Conservation (phyloP, 2,329 filamentous ascomycete genomes). For the Scedosporium aurantiacum region DNA sequence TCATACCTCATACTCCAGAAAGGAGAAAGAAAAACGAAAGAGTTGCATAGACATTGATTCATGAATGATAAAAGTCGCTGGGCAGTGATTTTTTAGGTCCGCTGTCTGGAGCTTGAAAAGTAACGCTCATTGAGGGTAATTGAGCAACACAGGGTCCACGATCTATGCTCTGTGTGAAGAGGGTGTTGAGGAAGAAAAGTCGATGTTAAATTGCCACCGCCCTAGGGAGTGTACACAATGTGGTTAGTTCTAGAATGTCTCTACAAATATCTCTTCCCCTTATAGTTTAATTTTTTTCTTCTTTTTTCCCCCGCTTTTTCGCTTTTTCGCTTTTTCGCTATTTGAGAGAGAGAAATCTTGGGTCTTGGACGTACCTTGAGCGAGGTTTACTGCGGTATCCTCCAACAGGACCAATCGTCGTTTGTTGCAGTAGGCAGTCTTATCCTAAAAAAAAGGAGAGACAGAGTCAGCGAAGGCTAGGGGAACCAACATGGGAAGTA, state of each 20-base stretch:
- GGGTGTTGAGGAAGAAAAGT: not conserved
- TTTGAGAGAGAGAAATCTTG: not conserved
- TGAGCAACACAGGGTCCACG: no score
- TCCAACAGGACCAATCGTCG: constrained; percentile 79
- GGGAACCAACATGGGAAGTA: not conserved
- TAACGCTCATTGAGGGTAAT: no score
- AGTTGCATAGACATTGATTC: not conserved
- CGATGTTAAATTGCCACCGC: constrained; percentile 9
- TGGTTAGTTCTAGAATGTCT: not conserved
- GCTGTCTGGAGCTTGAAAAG: no score
- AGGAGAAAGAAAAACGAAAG: not conserved
- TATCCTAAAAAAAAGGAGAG: constrained; percentile 41
- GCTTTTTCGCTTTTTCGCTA: no score
- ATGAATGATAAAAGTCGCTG: no score
- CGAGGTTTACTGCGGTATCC: constrained; percentile 86
- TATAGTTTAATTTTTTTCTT: no score
- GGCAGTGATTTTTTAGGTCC: no score
- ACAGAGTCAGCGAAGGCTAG: not conserved
- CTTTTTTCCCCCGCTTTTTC: no score
- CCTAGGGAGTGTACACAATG: constrained; percentile 7
- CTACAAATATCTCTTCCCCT: no score
- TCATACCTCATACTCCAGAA: not conserved
- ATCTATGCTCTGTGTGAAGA: not conserved
- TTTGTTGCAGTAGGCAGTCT: constrained; percentile 94
- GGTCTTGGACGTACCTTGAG: constrained; percentile 50